Conservation (phyloP, 345 rosid species). For the Aquilaria malaccensis region DNA sequence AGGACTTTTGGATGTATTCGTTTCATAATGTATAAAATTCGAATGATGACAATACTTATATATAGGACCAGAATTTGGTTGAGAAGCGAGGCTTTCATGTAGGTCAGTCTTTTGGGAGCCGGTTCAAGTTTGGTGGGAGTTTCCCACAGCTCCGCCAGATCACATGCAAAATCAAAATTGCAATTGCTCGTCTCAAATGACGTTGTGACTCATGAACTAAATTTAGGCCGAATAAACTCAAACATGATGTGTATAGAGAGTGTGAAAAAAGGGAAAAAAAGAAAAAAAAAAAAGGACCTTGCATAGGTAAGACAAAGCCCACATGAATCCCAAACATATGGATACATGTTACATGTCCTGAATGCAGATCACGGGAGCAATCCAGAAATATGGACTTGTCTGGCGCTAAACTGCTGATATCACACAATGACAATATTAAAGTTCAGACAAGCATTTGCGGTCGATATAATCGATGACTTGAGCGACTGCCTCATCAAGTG, state of each 20-base stretch:
- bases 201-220: constrained; percentile 2
- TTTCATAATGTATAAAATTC: constrained; percentile 3
- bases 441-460: constrained; percentile 66
- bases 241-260: too few species aligned
- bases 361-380: too few species aligned
- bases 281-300: neutral
- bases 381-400: too few species aligned
- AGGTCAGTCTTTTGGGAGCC: constrained; percentile 15
- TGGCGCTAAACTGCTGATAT: too few species aligned
- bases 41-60: constrained; percentile 6
- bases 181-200: constrained; percentile 5
- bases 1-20: neutral
- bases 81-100: constrained; percentile 35
- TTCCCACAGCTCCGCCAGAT: neutral
- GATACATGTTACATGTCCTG: too few species aligned
- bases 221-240: too few species aligned
- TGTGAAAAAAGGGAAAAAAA: neutral
- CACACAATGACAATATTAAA: constrained; percentile 23
- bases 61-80: constrained; percentile 24
- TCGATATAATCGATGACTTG: constrained; percentile 55
- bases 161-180: too few species aligned
- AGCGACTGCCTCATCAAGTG: constrained; percentile 48
- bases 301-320: too few species aligned
- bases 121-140: constrained; percentile 46
- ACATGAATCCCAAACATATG: too few species aligned